These are phyloP conservation scores for Claviceps sp. DNA, from an alignment of 2,329 filamentous ascomycete genomes.

Conservation along the genomic window DNA sequence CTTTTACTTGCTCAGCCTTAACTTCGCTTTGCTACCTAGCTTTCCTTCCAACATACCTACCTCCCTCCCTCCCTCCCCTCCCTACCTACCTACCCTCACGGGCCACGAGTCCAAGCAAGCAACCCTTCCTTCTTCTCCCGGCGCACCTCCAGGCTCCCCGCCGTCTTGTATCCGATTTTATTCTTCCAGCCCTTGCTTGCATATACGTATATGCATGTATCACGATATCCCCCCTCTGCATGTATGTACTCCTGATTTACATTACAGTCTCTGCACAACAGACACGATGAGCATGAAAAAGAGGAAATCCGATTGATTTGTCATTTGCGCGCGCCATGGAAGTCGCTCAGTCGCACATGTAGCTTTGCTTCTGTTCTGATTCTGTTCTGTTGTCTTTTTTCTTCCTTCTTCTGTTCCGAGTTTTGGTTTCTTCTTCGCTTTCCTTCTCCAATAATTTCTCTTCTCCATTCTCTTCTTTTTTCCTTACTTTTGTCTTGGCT, in stretches of 20 bases:
- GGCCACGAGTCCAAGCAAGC: neutral
- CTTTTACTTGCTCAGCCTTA: no score
- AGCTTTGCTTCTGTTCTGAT: no score
- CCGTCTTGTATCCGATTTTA: neutral
- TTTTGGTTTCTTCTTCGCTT: neutral
- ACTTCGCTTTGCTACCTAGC: no score
- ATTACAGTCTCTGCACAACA: neutral
- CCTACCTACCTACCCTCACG: no score
- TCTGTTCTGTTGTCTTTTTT: neutral
- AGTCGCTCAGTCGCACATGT: no score
- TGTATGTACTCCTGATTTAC: neutral
- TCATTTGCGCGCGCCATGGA: no score
- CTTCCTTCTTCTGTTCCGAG: neutral
- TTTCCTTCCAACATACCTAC: no score
- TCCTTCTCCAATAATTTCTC: neutral
- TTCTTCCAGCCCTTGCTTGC: neutral
- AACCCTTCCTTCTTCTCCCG: neutral
- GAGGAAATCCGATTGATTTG: neutral
- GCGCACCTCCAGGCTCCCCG: neutral
- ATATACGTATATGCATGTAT: conserved; percentile 1
- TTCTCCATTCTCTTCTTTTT: neutral
- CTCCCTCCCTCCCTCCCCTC: no score
- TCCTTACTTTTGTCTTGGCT: neutral
- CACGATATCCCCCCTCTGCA: conserved; percentile 8
- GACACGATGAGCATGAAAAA: neutral